phyloP scores from a whole-genome alignment of 164 flowering plant genomes.

The Vitis rupestris region DNA sequence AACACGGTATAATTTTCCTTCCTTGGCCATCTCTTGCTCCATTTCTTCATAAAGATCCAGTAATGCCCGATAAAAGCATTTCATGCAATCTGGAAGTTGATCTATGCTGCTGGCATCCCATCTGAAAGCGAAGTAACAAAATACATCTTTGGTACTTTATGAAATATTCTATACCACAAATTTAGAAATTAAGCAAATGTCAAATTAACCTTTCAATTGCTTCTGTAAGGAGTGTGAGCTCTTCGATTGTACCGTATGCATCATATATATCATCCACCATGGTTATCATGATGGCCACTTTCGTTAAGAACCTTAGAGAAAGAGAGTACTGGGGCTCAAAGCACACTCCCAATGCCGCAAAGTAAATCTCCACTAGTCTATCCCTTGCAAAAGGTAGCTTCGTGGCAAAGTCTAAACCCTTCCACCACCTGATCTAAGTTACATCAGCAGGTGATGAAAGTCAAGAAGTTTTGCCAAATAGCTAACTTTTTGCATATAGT shows the following conservation, averaged over 20 bases:
- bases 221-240: conserved; percentile 24
- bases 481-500: too few relatives aligned
- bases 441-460: too few relatives aligned
- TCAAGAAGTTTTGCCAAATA: too few relatives aligned
- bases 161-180: too few relatives aligned
- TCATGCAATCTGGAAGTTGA: conserved; percentile 33
- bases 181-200: too few relatives aligned
- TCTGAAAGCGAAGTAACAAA: conserved; percentile 7
- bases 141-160: not conserved
- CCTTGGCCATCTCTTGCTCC: conserved; percentile 9
- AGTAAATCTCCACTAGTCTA: conserved; percentile 38
- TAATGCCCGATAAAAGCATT: conserved; percentile 13
- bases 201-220: conserved; percentile 14
- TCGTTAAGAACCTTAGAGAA: conserved; percentile 10
- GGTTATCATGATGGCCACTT: conserved; percentile 16
- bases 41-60: conserved; percentile 27
- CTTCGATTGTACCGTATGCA: conserved; percentile 21
- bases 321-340: conserved; percentile 30
- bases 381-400: conserved; percentile 40
- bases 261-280: conserved; percentile 28
- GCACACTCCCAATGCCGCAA: conserved; percentile 31
- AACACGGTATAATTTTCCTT: conserved; percentile 11
- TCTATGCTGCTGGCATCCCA: conserved; percentile 21
- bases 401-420: conserved; percentile 22
- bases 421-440: conserved; percentile 36